phyloP scores from a whole-genome alignment of 129 eudicot genomes.

The Deinandra increscens region DNA sequence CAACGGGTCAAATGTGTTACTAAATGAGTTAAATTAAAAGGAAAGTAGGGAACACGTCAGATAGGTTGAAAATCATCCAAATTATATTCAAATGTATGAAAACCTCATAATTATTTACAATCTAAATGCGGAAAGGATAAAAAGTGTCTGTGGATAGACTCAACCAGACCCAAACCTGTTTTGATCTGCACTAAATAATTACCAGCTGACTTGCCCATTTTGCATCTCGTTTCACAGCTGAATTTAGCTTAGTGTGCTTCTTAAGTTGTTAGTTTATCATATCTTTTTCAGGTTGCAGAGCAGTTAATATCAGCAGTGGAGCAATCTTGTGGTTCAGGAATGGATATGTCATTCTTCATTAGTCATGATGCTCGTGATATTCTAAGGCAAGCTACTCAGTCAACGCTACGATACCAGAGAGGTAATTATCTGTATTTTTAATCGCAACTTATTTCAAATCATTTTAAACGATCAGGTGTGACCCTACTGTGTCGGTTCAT shows the following conservation, averaged over 20 bases:
- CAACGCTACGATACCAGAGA: conserved; percentile 65
- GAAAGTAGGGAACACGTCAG: background rate
- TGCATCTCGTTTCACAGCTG: background rate
- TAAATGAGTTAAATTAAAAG: background rate
- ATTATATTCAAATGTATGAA: background rate
- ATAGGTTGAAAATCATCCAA: background rate
- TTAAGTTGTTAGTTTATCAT: conserved; percentile 7
- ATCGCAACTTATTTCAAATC: conserved; percentile 7
- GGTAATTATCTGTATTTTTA: conserved; percentile 38
- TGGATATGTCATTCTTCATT: conserved; percentile 84
- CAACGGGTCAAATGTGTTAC: background rate
- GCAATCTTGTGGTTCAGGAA: conserved; percentile 42
- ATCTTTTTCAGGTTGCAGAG: conserved; percentile 63
- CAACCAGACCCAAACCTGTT: background rate
- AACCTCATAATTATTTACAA: background rate
- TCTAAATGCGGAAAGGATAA: background rate
- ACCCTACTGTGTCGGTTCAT: background rate
- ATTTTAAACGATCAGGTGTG: background rate
- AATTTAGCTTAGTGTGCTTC: background rate
- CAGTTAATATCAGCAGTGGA: conserved; percentile 53
- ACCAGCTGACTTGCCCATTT: background rate
- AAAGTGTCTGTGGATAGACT: background rate
- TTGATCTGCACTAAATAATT: background rate
- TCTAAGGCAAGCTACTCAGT: conserved; percentile 72
- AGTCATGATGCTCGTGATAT: conserved; percentile 52